Percentiles rank a stretch among this genome's conserved stretches.
Evolutionary conservation across 2,329 filamentous ascomycete species (phyloP).

Genomic region (Trematosphaeria pertusa): DNA sequence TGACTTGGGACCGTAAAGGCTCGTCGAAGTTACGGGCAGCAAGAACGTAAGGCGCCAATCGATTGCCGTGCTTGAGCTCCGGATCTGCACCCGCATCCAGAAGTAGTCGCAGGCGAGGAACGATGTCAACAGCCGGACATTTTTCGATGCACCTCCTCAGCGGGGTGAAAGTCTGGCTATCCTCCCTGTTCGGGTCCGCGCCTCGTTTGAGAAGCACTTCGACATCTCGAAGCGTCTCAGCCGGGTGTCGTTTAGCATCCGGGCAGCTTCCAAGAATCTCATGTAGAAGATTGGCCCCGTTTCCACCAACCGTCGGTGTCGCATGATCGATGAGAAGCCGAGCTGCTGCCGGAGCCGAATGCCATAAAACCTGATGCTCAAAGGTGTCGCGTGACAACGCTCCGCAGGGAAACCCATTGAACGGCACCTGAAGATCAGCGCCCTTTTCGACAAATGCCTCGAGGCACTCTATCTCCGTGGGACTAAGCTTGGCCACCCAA

Average conservation of each 20-base stretch:
- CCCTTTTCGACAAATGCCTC: slow-evolving; percentile 34
- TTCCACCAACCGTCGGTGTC: slow-evolving; percentile 9
- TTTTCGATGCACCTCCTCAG: slow-evolving; percentile 35
- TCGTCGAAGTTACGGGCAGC: slow-evolving; percentile 37
- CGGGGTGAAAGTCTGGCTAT: slow-evolving; percentile 26
- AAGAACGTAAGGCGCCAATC: slow-evolving; percentile 29
- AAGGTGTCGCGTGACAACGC: slow-evolving; percentile 28
- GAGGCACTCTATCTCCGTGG: slow-evolving; percentile 35
- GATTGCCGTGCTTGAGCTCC: slow-evolving; percentile 28
- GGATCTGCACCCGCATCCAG: slow-evolving; percentile 41
- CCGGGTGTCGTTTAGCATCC: slow-evolving; percentile 37
- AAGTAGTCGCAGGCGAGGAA: slow-evolving; percentile 30
- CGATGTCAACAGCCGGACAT: slow-evolving; percentile 36
- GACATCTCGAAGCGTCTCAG: slow-evolving; percentile 39
- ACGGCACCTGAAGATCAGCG: slow-evolving; percentile 26
- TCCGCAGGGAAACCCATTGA: slow-evolving; percentile 32
- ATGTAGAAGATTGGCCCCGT: slow-evolving; percentile 32
- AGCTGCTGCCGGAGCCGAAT: slow-evolving; percentile 34
- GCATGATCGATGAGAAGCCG: slow-evolving; percentile 33
- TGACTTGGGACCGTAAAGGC: slow-evolving; percentile 30
- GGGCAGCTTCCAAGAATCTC: slow-evolving; percentile 40
- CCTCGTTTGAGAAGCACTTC: slow-evolving; percentile 34
- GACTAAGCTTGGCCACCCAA: slow-evolving; percentile 31
- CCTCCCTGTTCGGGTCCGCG: slow-evolving; percentile 32
- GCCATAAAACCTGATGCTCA: slow-evolving; percentile 43